Conservation (phyloP, 129 eudicot genomes). For the Rutidosis leptorrhynchoides region DNA sequence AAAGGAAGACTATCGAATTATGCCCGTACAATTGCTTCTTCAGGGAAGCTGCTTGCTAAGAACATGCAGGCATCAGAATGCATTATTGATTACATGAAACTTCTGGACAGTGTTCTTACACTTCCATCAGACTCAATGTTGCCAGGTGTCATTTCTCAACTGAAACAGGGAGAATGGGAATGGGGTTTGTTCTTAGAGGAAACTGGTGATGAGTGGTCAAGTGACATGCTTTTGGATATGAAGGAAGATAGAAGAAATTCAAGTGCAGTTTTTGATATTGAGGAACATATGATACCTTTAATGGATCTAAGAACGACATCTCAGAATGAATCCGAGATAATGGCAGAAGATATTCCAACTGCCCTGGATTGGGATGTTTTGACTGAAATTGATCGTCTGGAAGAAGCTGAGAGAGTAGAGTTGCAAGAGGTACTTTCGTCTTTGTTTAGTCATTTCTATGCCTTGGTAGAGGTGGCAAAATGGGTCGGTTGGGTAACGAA, state of each 20-base stretch:
- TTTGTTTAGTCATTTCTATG: background rate
- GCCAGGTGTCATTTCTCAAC: slow-evolving; percentile 58
- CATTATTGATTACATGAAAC: slow-evolving; percentile 58
- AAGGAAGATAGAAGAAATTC: slow-evolving; percentile 30
- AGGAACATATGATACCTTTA: slow-evolving; percentile 47
- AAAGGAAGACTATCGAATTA: slow-evolving; percentile 60
- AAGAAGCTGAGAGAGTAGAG: slow-evolving; percentile 81
- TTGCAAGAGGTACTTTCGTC: slow-evolving; percentile 58
- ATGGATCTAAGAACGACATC: slow-evolving; percentile 29
- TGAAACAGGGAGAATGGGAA: slow-evolving; percentile 62
- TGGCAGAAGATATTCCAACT: slow-evolving; percentile 50
- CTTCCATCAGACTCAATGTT: slow-evolving; percentile 76
- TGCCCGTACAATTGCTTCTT: slow-evolving; percentile 59
- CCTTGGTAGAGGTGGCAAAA: background rate
- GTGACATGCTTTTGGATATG: slow-evolving; percentile 25
- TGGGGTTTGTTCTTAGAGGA: slow-evolving; percentile 61
- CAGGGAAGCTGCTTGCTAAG: slow-evolving; percentile 80
- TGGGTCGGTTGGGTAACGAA: background rate
- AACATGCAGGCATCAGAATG: slow-evolving; percentile 90
- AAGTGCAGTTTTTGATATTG: slow-evolving; percentile 60
- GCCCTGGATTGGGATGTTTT: slow-evolving; percentile 64
- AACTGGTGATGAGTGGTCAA: slow-evolving; percentile 42
- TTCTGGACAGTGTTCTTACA: slow-evolving; percentile 60
- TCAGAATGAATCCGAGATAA: slow-evolving; percentile 34
- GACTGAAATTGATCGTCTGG: slow-evolving; percentile 61